Evolutionary conservation across 148 eudicot species (phyloP).

Genomic region (Cornus florida): DNA sequence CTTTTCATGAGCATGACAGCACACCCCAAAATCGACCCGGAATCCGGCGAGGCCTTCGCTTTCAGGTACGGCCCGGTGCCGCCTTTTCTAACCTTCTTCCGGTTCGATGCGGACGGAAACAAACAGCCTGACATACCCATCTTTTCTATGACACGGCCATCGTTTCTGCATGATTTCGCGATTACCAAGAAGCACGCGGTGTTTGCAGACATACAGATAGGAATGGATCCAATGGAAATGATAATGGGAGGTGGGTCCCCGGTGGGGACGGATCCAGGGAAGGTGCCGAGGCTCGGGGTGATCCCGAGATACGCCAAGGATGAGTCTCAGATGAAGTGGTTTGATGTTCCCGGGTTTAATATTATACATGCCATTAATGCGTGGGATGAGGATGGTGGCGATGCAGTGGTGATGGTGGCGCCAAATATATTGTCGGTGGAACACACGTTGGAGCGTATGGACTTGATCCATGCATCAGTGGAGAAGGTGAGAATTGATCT

Average conservation of each 20-base stretch:
- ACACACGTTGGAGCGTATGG: constrained; percentile 46
- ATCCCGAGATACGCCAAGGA: constrained; percentile 51
- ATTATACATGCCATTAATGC: constrained; percentile 54
- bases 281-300: constrained; percentile 50
- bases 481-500: constrained; percentile 51
- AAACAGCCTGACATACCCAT: constrained; percentile 51
- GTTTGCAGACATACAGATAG: constrained; percentile 45
- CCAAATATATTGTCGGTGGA: constrained; percentile 44
- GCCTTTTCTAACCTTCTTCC: constrained; percentile 52
- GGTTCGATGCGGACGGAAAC: constrained; percentile 39
- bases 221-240: constrained; percentile 37
- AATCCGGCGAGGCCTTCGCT: constrained; percentile 55
- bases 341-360: constrained; percentile 60
- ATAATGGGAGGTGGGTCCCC: constrained; percentile 31
- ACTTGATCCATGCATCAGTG: constrained; percentile 34
- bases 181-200: constrained; percentile 45
- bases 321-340: constrained; percentile 55
- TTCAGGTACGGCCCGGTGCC: constrained; percentile 35
- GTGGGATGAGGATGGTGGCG: constrained; percentile 66
- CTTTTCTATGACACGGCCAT: constrained; percentile 34
- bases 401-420: constrained; percentile 51
- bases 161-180: constrained; percentile 57
- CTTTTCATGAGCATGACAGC: constrained; percentile 62
- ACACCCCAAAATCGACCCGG: constrained; percentile 55
- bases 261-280: constrained; percentile 29